Conservation (phyloP, 75 land plant species). For the Pinus tabuliformis region DNA sequence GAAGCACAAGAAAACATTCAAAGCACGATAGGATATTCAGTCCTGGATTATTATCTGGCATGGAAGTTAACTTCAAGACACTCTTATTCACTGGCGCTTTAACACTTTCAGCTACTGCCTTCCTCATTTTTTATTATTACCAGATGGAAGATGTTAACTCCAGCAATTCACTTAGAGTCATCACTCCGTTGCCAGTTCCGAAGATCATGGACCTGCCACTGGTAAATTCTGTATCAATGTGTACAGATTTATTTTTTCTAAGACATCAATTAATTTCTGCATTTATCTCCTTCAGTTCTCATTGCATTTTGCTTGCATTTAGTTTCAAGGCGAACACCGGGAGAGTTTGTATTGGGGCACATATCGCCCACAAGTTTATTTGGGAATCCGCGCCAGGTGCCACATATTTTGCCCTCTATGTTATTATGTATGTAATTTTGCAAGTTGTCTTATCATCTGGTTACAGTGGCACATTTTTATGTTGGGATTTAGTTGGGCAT, state of each 20-base stretch:
- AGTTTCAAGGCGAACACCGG: conserved; percentile 92
- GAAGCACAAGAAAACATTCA: too few relatives aligned
- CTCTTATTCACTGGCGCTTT: too few relatives aligned
- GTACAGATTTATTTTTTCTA: background rate
- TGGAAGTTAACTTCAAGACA: too few relatives aligned
- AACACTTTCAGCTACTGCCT: too few relatives aligned
- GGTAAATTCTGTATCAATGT: conserved; percentile 18
- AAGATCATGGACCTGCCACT: conserved; percentile 70
- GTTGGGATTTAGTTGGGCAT: too few relatives aligned
- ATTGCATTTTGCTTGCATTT: background rate
- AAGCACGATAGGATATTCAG: too few relatives aligned
- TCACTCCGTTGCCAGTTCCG: conserved; percentile 67
- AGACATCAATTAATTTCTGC: background rate
- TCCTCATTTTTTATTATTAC: too few relatives aligned
- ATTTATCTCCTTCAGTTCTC: background rate
- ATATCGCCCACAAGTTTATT: conserved; percentile 85
- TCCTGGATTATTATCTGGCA: too few relatives aligned
- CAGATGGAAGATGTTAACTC: background rate
- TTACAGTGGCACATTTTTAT: background rate
- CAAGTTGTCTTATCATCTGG: background rate
- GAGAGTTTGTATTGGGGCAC: conserved; percentile 97
- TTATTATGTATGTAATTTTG: too few relatives aligned
- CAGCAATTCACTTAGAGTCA: conserved; percentile 20
- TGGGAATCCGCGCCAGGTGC: conserved; percentile 94
- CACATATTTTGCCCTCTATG: too few relatives aligned